Conservation (phyloP, 345 rosid species). For the Lepidium sativum region DNA sequence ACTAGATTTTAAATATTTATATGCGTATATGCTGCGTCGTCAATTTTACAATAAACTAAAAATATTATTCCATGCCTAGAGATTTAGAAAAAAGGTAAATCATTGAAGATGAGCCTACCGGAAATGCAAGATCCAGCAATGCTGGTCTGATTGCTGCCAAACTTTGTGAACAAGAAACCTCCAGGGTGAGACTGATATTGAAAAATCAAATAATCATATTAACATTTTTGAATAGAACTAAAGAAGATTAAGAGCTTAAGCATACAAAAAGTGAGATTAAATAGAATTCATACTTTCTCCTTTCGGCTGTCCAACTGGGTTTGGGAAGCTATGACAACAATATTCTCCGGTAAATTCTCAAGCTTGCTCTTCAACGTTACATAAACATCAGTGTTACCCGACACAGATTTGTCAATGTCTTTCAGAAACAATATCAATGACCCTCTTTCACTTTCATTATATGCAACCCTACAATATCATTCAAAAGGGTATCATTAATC, state of each 20-base stretch:
- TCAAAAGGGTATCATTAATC: background rate
- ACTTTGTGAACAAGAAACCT: constrained; percentile 81
- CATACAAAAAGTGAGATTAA: background rate
- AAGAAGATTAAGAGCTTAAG: background rate
- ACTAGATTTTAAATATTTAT: background rate
- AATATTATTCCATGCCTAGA: background rate
- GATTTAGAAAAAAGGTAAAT: background rate
- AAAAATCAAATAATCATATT: background rate
- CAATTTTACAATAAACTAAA: too few relatives aligned
- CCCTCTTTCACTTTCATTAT: constrained; percentile 52
- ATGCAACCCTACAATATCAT: constrained; percentile 48
- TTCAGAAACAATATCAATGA: constrained; percentile 75
- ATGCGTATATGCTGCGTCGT: background rate
- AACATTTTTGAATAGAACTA: background rate
- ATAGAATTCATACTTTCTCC: constrained; percentile 54
- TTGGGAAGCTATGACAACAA: constrained; percentile 83
- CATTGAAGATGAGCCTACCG: constrained; percentile 35
- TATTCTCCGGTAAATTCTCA: constrained; percentile 60
- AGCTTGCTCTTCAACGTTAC: constrained; percentile 57
- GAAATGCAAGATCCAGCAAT: constrained; percentile 81
- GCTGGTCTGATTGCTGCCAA: constrained; percentile 90
- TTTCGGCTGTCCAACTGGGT: constrained; percentile 81
- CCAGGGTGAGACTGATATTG: constrained; percentile 75
- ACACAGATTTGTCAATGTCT: constrained; percentile 78
- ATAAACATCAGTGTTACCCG: constrained; percentile 59